Conservation (phyloP, 345 rosid genomes). For the Lepidium didymum region DNA sequence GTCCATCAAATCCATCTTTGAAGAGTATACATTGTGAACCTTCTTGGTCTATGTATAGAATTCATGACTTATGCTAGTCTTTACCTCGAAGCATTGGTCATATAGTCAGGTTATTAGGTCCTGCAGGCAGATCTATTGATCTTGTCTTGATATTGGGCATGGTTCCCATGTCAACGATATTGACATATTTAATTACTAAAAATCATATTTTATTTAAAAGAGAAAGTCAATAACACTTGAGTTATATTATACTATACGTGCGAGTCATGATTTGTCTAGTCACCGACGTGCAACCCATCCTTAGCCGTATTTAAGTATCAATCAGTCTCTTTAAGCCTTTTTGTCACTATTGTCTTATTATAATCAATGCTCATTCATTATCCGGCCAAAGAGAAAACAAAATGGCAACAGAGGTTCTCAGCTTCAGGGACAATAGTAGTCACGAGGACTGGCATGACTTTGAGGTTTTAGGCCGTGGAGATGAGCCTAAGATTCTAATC, state of each 20-base stretch:
- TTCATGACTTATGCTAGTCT: too few species aligned
- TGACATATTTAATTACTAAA: not conserved
- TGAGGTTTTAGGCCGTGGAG: slow-evolving; percentile 19
- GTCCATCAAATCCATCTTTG: not conserved
- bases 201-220: not conserved
- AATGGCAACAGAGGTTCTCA: slow-evolving; percentile 25
- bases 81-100: not conserved
- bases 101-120: not conserved
- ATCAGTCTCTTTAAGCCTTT: slow-evolving; percentile 5
- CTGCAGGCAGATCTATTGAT: slow-evolving; percentile 28
- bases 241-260: slow-evolving; percentile 13
- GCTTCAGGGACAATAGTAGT: slow-evolving; percentile 23
- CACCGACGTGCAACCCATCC: slow-evolving; percentile 32
- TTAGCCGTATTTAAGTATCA: slow-evolving; percentile 24
- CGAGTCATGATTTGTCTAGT: slow-evolving; percentile 16
- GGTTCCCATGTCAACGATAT: slow-evolving; percentile 16
- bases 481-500: slow-evolving; percentile 28
- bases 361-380: not conserved
- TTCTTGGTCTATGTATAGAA: too few species aligned
- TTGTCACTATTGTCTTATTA: not conserved
- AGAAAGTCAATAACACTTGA: slow-evolving; percentile 14
- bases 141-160: slow-evolving; percentile 10
- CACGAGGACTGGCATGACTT: slow-evolving; percentile 34
- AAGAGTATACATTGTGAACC: too few species aligned
- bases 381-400: not conserved